phyloP scores from a whole-genome alignment of 495 filamentous ascomycete genomes.

The Aspergillus panamensis region DNA sequence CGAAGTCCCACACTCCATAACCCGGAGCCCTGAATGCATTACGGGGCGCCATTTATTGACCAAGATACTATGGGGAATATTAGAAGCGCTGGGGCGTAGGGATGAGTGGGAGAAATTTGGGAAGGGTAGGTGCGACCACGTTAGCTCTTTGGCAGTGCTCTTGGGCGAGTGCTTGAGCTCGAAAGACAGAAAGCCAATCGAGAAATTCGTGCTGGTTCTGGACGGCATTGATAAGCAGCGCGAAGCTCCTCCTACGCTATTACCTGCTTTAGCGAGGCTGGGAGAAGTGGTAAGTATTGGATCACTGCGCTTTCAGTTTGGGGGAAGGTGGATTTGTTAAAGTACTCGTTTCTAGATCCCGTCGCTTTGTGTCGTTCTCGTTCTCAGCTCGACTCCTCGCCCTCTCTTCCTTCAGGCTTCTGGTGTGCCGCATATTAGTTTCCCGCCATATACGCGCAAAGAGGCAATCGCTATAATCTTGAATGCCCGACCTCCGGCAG shows the following conservation, averaged over 20 bases:
- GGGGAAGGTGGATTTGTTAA: too few relatives aligned
- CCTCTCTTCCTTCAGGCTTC: constrained; percentile 67
- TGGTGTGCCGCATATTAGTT: constrained; percentile 75
- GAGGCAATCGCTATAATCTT: constrained; percentile 73
- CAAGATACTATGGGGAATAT: constrained; percentile 47
- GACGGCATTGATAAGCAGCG: constrained; percentile 89
- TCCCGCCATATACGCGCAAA: constrained; percentile 77
- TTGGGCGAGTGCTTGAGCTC: constrained; percentile 52
- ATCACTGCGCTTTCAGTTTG: neutral
- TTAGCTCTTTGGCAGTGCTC: constrained; percentile 69
- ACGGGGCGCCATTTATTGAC: constrained; percentile 82
- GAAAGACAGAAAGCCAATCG: constrained; percentile 19
- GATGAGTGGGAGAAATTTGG: constrained; percentile 40
- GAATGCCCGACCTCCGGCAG: constrained; percentile 35
- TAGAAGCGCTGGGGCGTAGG: constrained; percentile 37
- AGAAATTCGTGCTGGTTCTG: constrained; percentile 75
- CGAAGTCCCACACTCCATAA: constrained; percentile 60
- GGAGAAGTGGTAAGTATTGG: constrained; percentile 67
- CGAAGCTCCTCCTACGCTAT: constrained; percentile 72
- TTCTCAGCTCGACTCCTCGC: constrained; percentile 65
- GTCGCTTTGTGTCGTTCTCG: constrained; percentile 70
- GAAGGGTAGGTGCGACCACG: constrained; percentile 67
- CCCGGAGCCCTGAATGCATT: constrained; percentile 82
- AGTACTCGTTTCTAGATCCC: constrained; percentile 58
- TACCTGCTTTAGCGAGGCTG: constrained; percentile 77